Base-by-base conservation (phyloP, 495 filamentous ascomycete genomes). In the Astrocystis sublimbata region DNA sequence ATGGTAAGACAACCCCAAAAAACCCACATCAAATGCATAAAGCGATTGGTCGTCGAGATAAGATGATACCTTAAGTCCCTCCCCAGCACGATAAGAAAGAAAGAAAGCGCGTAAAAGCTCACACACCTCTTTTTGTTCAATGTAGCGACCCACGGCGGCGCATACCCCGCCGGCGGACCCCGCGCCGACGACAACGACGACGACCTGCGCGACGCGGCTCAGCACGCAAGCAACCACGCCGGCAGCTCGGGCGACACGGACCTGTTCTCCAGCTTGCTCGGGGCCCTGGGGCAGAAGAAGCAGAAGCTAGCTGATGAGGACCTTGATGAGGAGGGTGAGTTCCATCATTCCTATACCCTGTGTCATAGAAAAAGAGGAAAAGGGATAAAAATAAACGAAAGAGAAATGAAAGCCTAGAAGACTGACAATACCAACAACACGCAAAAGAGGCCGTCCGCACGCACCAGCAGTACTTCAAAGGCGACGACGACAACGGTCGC, bases 311-410 rank as follows among this genome's bases (percentile, higher is more conserved):
- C 73, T 6, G 69, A 83, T 28, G 81, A 85, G 40, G 78, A 82
- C n/a, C 63, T 89, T 28, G 81, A 89, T 62, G 86, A 89, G 69
- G 79, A 87, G 31, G 71, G 79, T 79, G 4, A 41, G 72, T 66
- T 0, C 28, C 19, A 51, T 60, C 12, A 33, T 19, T 9, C n/a
- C 24, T 23, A 15, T 42, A n/a, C n/a, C n/a, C n/a, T n/a, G n/a
- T n/a, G n/a, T n/a, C n/a, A n/a, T n/a, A n/a, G n/a, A n/a, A n/a
- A n/a, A n/a, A n/a, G n/a, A n/a, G n/a, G n/a, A n/a, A n/a, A n/a
- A n/a, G n/a, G 10, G 28, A 36, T 17, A 43, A 38, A 4, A 23
- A 36, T 6, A 19, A 12, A 51, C 6, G 26, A 13, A 33, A 15
- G n/a, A 9, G n/a, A 2, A 51, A 12, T 51, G 47, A 23, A 43